These are phyloP conservation scores for Meredithiella fracta DNA, from an alignment of 2,329 filamentous ascomycete genomes.

Conservation along the genomic window DNA sequence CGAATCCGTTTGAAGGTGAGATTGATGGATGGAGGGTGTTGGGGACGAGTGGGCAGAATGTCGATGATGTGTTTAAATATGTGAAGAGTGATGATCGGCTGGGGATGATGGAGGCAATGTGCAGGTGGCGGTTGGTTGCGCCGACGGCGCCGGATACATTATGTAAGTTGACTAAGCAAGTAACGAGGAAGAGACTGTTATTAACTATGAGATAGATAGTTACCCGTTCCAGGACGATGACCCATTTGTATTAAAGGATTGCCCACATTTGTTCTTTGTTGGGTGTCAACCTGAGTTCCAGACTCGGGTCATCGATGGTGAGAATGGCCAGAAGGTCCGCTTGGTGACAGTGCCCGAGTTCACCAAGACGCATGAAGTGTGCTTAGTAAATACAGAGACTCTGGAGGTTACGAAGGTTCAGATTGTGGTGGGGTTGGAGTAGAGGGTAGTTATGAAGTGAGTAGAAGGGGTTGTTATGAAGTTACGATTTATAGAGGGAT, in stretches of 20 bases:
- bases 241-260: conserved; percentile 69
- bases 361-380: conserved; percentile 56
- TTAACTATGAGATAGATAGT: conserved; percentile 45
- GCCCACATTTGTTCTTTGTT: conserved; percentile 81
- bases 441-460: conserved; percentile 8
- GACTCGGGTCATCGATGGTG: conserved; percentile 50
- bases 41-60: conserved; percentile 77
- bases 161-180: conserved; percentile 40
- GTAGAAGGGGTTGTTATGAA: conserved; percentile 9
- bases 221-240: conserved; percentile 94
- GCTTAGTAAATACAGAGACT: conserved; percentile 74
- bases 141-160: conserved; percentile 92
- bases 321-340: conserved; percentile 52
- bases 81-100: conserved; percentile 61
- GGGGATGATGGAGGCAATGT: conserved; percentile 86
- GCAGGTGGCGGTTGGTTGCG: conserved; percentile 78
- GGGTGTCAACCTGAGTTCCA: conserved; percentile 71
- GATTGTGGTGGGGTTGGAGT: conserved; percentile 22
- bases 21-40: conserved; percentile 79
- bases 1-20: conserved; percentile 86
- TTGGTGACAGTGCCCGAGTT: conserved; percentile 78
- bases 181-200: not conserved
- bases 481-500: not conserved
- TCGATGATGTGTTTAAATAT: conserved; percentile 89
- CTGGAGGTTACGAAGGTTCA: conserved; percentile 59